Base-by-base conservation (phyloP, 129 eudicot species). In the Lactuca saligna region DNA sequence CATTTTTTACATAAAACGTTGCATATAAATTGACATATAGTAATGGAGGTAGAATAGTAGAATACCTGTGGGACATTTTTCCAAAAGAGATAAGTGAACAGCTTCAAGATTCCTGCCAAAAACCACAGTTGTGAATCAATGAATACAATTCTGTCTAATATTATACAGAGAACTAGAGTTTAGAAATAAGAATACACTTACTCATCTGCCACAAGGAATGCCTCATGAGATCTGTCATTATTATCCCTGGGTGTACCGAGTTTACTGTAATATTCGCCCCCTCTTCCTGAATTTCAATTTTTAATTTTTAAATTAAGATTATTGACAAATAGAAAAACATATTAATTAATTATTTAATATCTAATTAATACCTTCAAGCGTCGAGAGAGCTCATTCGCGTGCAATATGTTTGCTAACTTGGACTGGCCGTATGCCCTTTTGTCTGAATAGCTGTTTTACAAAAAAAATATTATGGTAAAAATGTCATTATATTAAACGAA, bases 381-480 rank as follows among this genome's bases (percentile, higher is more conserved):
- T 10, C 89, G 82, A 54, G 92, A 77, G 62, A 93, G 96, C 76
- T 93, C 95, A 67, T 85, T 86, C 4, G 96, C 95, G 16, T 93
- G 98, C 80, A 93, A 70, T 66, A 93, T 61, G 65, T 89, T 93
- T 5, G 95, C 96, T 61, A 93, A 71, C 71, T 93, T 93, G 29
- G 98, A 93, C 68, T 93, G 98, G 7, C 95, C 98, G 51, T 93
- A 93, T 15, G 98, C 98, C 78, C 69, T 86, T 79, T 89, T 89
- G 78, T 93, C 95, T 25, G 88, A 84, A 53, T 93, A 88, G 35
- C 98, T 92, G 87, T n/a, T 71, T 56, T 16, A 56, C 13, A 17
- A 49, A 64, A 49, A 64, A 42, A 68, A 34, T 6, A 29, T 65
- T 14, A 61, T 13, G 6, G 34, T 55, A 8, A 46, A 62, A 34